Conservation (phyloP, 2,329 filamentous ascomycete genomes). For the Talaromyces atroroseus region DNA sequence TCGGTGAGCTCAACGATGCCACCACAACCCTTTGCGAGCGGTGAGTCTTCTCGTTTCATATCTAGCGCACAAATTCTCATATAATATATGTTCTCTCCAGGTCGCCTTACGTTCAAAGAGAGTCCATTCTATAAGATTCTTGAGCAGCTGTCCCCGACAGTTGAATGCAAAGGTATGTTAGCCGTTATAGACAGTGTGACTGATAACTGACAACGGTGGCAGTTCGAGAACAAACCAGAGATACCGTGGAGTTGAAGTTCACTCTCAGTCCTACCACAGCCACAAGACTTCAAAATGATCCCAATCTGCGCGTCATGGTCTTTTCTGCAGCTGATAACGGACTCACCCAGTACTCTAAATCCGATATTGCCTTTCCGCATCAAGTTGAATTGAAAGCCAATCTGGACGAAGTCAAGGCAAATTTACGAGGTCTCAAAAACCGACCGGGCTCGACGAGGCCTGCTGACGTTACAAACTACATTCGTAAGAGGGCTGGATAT, state of each 20-base stretch:
- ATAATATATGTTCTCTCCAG: constrained; percentile 26
- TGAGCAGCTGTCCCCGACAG: constrained; percentile 58
- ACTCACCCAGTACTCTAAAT: constrained; percentile 51
- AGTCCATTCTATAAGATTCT: constrained; percentile 81
- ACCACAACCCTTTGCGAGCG: constrained; percentile 23
- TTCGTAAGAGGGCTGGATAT: constrained; percentile 64
- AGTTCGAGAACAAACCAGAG: constrained; percentile 57
- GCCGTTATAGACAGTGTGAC: constrained; percentile 17
- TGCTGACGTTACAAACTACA: constrained; percentile 75
- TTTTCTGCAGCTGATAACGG: constrained; percentile 68
- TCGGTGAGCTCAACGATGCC: constrained; percentile 27
- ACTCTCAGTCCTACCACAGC: constrained; percentile 50
- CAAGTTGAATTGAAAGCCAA: constrained; percentile 93
- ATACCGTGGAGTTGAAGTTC: constrained; percentile 56
- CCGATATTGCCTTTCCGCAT: constrained; percentile 80
- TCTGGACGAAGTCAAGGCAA: constrained; percentile 80
- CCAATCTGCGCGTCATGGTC: constrained; percentile 67
- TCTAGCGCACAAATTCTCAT: neutral
- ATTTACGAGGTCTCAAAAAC: constrained; percentile 89
- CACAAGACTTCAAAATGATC: constrained; percentile 54
- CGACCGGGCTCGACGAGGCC: constrained; percentile 92
- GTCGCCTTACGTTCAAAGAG: constrained; percentile 56
- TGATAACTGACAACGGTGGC: constrained; percentile 19
- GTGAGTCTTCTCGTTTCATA: constrained; percentile 19
- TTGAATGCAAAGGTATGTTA: constrained; percentile 66